Percentiles rank a stretch among this genome's conserved stretches.
Conservation (phyloP, 257 asterid species). For the Ophiorrhiza pumila region DNA sequence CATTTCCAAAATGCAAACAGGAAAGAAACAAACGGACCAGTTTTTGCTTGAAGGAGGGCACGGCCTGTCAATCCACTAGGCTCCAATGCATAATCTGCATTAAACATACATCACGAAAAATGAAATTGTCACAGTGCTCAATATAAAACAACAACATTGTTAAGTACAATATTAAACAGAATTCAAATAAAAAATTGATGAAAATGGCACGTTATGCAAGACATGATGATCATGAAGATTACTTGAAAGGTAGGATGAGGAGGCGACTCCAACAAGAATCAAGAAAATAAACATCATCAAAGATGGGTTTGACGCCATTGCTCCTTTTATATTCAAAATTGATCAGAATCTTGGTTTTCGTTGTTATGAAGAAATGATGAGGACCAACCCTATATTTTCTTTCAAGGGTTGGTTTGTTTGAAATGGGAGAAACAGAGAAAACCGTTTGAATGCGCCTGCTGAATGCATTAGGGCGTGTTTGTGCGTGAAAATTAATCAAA, state of each 20-base stretch:
- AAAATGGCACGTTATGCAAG: background rate
- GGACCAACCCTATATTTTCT: constrained; percentile 7
- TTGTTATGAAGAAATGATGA: background rate
- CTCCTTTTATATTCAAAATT: constrained; percentile 14
- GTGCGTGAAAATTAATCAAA: background rate
- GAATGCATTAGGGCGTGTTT: background rate
- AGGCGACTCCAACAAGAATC: constrained; percentile 48
- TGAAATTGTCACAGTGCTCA: too few relatives aligned
- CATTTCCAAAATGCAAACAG: background rate
- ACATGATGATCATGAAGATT: background rate
- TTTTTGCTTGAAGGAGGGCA: constrained; percentile 69
- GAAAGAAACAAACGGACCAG: constrained; percentile 33
- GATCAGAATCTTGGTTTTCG: background rate
- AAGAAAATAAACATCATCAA: constrained; percentile 44
- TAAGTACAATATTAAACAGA: background rate
- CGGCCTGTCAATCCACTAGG: constrained; percentile 50
- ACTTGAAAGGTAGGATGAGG: constrained; percentile 63
- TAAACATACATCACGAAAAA: background rate
- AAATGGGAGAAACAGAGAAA: constrained; percentile 16
- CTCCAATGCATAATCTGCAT: constrained; percentile 53
- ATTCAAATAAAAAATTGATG: background rate
- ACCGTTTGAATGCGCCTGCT: background rate
- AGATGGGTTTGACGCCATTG: constrained; percentile 40
- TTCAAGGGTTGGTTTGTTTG: constrained; percentile 17
- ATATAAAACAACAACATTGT: background rate